Percentiles rank a stretch among this genome's conserved stretches.
These are phyloP conservation scores for Lasiodiplodia sp. DNA, from an alignment of 2,329 filamentous ascomycete genomes.

Conservation along the genomic window DNA sequence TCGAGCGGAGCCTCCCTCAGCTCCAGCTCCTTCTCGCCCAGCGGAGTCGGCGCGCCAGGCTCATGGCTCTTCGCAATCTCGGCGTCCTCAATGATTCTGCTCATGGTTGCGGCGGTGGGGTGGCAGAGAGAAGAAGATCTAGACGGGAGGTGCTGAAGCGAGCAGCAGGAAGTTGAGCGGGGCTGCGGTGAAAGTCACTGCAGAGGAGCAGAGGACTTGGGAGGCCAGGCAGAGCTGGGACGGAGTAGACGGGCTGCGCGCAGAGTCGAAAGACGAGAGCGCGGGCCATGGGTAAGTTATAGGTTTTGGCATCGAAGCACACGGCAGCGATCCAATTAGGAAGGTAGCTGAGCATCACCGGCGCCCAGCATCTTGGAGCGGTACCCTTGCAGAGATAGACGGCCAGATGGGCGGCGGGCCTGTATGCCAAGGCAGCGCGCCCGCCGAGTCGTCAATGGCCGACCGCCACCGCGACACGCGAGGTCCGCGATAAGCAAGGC, in stretches of 20 bases:
- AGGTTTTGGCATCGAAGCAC: neutral
- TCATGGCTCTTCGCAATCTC: conserved; percentile 47
- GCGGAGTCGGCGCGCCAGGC: conserved; percentile 42
- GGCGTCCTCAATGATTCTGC: conserved; percentile 16
- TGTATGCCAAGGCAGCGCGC: conserved; percentile 11
- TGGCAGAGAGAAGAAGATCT: neutral
- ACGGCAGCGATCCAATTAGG: conserved; percentile 12
- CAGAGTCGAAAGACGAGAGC: conserved; percentile 10
- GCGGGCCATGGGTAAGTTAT: conserved; percentile 11
- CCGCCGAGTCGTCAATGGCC: conserved; percentile 5
- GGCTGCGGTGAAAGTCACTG: too few species aligned
- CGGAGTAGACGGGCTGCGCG: conserved; percentile 3
- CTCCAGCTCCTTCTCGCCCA: conserved; percentile 45
- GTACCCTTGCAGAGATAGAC: conserved; percentile 12
- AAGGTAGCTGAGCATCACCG: conserved; percentile 12
- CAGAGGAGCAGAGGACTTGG: neutral
- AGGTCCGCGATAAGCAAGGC: conserved; percentile 14
- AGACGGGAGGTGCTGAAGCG: neutral
- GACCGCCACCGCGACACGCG: neutral
- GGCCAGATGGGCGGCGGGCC: conserved; percentile 11
- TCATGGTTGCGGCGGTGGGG: neutral
- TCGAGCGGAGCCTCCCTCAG: conserved; percentile 36
- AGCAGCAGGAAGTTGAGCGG: neutral
- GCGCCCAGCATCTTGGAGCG: conserved; percentile 17
- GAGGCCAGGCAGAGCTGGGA: conserved; percentile 7